Base-by-base conservation (phyloP, 169 alveolate species). In the Cystoisospora suis region DNA sequence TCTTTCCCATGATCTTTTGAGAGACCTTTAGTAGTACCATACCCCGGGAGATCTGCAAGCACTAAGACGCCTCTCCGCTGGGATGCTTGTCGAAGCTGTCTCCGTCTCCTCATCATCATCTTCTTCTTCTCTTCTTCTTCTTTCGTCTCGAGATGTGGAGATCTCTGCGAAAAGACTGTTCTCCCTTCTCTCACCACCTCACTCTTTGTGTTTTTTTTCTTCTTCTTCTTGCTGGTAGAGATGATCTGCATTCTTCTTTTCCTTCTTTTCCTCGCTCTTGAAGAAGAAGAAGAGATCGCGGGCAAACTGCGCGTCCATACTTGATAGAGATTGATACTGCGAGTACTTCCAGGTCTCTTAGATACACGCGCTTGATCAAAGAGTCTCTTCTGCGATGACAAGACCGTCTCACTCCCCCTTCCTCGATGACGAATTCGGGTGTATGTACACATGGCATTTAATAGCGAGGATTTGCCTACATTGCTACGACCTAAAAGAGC, bases 401-500 rank as follows among this genome's bases (percentile, higher is more conserved):
- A n/a, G n/a, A n/a, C 4, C 4, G 44, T 23, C 12, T 36, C n/a
- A 29, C 40, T 36, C 40, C 75, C 61, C n/a, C 61, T 9, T 20
- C 9, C 61, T 1, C 72, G 29, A 36, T 9, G 72, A 2, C 15
- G 77, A 36, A 7, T 3, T 44, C 5, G 6, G 42, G 72, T 17
- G 59, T 34, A 40, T 17, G 29, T 7, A 45, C 27, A 34, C 79
- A 65, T 46, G 36, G 91, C 85, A 42, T 90, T 90, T 34, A 90
- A 3, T 46, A 90, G 86, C 44, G 90, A 81, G 34, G 93, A 90
- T 42, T 90, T 90, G 9, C 93, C 93, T 23, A 81, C 93, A 59
- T 90, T 90, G 83, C 90, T 81, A 38, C 93, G 86, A 32, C 93
- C 93, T 38, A 86, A 42, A 29, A 90, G 29, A 27, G 90, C 93